Percentiles rank a stretch among this genome's conserved stretches.
Conservation (phyloP, 2,329 filamentous ascomycete genomes). For the Alternaria triticimaculans region DNA sequence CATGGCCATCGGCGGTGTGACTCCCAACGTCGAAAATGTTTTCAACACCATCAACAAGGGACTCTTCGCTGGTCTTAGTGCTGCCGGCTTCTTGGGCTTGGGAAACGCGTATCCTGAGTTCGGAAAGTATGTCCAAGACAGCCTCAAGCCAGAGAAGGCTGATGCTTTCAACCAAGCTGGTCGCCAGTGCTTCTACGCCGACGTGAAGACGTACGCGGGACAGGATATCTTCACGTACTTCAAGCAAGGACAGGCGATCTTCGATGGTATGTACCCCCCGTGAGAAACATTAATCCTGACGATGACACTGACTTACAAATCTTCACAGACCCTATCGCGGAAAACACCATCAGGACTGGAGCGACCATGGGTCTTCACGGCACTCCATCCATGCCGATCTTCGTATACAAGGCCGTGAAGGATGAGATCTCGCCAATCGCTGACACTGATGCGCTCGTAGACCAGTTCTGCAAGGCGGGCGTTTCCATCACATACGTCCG, state of each 20-base stretch:
- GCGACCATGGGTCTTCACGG: neutral
- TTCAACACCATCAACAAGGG: neutral
- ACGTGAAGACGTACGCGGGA: neutral
- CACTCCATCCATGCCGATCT: neutral
- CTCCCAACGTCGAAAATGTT: neutral
- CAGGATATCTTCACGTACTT: neutral
- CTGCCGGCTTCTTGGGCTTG: neutral
- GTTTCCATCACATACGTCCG: neutral
- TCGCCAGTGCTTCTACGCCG: neutral
- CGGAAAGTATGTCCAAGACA: neutral
- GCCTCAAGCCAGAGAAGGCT: neutral
- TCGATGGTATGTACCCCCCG: neutral
- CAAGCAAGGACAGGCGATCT: neutral
- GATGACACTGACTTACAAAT: neutral
- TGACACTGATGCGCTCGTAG: neutral
- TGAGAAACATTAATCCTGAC: neutral
- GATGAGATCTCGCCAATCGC: neutral
- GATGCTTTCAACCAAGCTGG: neutral
- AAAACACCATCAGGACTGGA: neutral
- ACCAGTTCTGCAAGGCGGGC: neutral
- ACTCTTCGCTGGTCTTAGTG: neutral
- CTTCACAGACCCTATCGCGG: neutral
- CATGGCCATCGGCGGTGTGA: neutral
- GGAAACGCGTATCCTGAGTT: neutral
- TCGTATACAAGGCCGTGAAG: neutral